Evolutionary conservation across 2,329 filamentous ascomycete species (phyloP), one percentile per base, ranked within the genome.

Genomic region (Torrubiella hemipterigena): DNA sequence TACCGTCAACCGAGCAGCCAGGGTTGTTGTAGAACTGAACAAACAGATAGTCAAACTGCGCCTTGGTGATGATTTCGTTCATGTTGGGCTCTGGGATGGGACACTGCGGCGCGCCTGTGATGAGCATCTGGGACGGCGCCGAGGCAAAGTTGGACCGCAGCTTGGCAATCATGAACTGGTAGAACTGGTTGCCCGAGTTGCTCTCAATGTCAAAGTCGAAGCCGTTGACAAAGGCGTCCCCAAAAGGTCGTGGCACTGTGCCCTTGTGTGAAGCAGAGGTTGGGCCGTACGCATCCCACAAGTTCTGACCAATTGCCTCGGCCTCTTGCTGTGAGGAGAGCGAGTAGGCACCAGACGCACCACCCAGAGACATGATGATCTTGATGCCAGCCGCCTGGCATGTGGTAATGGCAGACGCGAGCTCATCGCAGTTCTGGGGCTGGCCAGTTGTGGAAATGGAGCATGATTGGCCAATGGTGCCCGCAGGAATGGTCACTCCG

Each of bases 21-120:
- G 48, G 46, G 39, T 63, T 64, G 45, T 63, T 63, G 47, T 64
- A 63, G 47, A 62, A 63, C 40, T 63, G 59, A 10, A 62, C 46
- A 38, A 50, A 61, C 10, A 64, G 42, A 27, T 50, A 47, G 37
- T 63, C 59, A 35, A 63, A 64, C 23, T 44, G 36, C 23, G 53
- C 46, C 13, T 44, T 26, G 17, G 50, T 35, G 34, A 65, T 51
- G 38, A 63, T 58, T 16, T 42, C 42, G 36, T 49, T 46, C 59
- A 63, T 63, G 42, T 55, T 48, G 39, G 42, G n/a, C 28, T 48
- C 35, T 4, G 33, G 30, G 14, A 55, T 48, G 11, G 59, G 53
- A 43, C 60, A 65, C 40, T 65, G 57, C 13, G 61, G 60, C 7
- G 59, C 57, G 6, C 52, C 59, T 1, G 58, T 54, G 36, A 72